These are phyloP conservation scores for Beauveria scarabaeidicola DNA, from an alignment of 2,329 filamentous ascomycete species.

Conservation along the genomic window DNA sequence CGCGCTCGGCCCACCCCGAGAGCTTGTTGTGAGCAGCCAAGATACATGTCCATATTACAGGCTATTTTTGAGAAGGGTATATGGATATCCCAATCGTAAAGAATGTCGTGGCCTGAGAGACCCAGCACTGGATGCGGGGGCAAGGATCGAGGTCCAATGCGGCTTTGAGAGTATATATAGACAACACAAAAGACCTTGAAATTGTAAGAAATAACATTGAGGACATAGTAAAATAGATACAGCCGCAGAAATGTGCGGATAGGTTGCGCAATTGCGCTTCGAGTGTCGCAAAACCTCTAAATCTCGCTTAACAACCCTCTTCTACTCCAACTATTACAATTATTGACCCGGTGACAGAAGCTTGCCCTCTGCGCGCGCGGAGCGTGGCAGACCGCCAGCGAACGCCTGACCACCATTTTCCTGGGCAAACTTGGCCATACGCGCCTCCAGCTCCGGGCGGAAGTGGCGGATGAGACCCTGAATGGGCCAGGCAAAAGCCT, in stretches of 20 bases:
- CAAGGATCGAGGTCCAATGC: neutral
- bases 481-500: slow-evolving; percentile 97
- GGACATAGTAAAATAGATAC: slow-evolving; percentile 15
- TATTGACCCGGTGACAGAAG: slow-evolving; percentile 88
- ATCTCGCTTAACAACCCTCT: slow-evolving; percentile 1
- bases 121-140: neutral
- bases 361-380: slow-evolving; percentile 67
- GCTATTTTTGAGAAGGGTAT: no score
- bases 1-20: neutral
- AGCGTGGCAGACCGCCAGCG: slow-evolving; percentile 80
- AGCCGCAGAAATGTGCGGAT: slow-evolving; percentile 11
- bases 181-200: neutral
- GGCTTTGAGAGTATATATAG: neutral
- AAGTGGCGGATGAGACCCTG: slow-evolving; percentile 98
- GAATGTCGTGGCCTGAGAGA: neutral
- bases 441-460: slow-evolving; percentile 85
- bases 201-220: slow-evolving; percentile 4
- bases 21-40: neutral
- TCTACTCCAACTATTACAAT: slow-evolving; percentile 20
- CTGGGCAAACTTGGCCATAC: slow-evolving; percentile 73
- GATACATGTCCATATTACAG: neutral
- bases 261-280: slow-evolving; percentile 9
- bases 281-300: neutral
- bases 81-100: no score
- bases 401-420: slow-evolving; percentile 65